These are phyloP conservation scores for Dalbergia cochinchinensis DNA, from an alignment of 306 rosid genomes.

Conservation along the genomic window DNA sequence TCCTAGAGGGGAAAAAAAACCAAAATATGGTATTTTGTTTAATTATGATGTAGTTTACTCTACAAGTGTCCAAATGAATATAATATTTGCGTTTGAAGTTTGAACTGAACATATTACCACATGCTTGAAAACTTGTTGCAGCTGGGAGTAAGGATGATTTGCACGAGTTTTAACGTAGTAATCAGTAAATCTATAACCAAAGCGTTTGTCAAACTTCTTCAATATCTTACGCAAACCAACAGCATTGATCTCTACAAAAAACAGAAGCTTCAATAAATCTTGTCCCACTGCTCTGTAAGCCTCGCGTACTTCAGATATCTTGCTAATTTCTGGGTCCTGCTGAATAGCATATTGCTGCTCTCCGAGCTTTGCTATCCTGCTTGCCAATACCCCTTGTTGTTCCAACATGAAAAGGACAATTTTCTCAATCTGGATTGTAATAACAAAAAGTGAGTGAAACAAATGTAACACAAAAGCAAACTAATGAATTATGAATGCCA, in stretches of 20 bases:
- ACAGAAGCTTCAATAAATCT: slow-evolving; percentile 81
- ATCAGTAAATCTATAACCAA: slow-evolving; percentile 81
- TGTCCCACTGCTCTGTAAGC: slow-evolving; percentile 80
- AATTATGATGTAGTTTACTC: slow-evolving; percentile 2
- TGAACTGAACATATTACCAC: slow-evolving; percentile 71
- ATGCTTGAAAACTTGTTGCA: slow-evolving; percentile 94
- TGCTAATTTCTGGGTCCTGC: slow-evolving; percentile 69
- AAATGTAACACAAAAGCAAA: slow-evolving; percentile 18
- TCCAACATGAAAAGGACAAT: slow-evolving; percentile 87
- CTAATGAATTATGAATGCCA: not conserved
- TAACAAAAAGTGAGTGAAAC: slow-evolving; percentile 24
- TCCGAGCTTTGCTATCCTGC: slow-evolving; percentile 75
- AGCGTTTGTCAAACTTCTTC: slow-evolving; percentile 93
- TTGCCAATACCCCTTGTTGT: slow-evolving; percentile 90
- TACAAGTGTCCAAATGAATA: slow-evolving; percentile 11
- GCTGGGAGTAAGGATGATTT: slow-evolving; percentile 94
- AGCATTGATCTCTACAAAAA: slow-evolving; percentile 86
- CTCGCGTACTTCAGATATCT: slow-evolving; percentile 67
- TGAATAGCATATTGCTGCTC: slow-evolving; percentile 64
- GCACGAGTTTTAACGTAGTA: slow-evolving; percentile 90
- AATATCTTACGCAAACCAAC: slow-evolving; percentile 91
- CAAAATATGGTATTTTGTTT: not conserved
- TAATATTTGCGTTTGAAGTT: not conserved
- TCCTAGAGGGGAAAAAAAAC: not conserved
- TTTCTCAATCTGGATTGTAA: slow-evolving; percentile 77